Conservation (phyloP, 495 filamentous ascomycete species). For the Xylaria bambusicola region DNA sequence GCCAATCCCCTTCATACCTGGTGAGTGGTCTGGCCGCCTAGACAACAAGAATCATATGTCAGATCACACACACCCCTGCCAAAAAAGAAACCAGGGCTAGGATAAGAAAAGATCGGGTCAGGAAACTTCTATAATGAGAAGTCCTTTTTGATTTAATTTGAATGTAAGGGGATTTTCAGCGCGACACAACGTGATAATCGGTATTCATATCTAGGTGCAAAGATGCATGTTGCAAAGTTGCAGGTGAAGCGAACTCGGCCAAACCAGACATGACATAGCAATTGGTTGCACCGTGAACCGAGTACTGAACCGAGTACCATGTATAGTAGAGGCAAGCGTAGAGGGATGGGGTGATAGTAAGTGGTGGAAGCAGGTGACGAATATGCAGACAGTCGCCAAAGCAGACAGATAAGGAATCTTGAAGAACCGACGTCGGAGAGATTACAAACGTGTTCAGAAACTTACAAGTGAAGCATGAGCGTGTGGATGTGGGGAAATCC, state of each 20-base stretch:
- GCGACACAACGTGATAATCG: not conserved
- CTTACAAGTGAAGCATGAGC: conserved; percentile 55
- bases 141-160: not conserved
- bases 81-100: conserved; percentile 15
- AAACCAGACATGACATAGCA: not conserved
- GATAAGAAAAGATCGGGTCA: conserved; percentile 1
- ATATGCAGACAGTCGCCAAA: not conserved
- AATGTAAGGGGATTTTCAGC: not conserved
- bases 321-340: not conserved
- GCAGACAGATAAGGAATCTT: not conserved
- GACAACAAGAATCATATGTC: conserved; percentile 39
- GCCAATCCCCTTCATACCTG: conserved; percentile 43
- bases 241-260: not conserved
- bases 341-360: not conserved
- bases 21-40: conserved; percentile 52
- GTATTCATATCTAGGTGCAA: not conserved
- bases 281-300: not conserved
- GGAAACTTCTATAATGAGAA: conserved; percentile 7
- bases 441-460: conserved; percentile 24
- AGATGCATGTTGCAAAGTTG: not conserved
- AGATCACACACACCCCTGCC: conserved; percentile 43
- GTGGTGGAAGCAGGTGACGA: not conserved
- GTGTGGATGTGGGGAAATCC: conserved; percentile 40
- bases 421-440: not conserved
- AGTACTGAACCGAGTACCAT: not conserved